Evolutionary conservation across 768 basidiomycete genomes (phyloP), one percentile per base, ranked within the genome.

Genomic region (Rhodosporidiobolus sp.): DNA sequence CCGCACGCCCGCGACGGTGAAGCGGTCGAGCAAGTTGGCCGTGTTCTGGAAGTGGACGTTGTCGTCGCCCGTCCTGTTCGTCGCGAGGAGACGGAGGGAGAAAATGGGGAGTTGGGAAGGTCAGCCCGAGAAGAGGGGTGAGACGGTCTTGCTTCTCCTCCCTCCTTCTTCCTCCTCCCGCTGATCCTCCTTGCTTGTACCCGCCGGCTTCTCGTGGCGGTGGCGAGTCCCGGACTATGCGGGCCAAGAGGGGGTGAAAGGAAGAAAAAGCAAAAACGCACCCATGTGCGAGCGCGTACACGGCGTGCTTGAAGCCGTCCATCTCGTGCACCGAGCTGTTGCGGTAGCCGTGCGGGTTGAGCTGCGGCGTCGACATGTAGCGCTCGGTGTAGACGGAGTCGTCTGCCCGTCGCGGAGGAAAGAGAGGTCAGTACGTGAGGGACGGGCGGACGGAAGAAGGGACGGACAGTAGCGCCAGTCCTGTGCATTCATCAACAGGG

Each of bases 301-400:
- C 86, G 43, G 89, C 85, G 68, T 90, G 84, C 74, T 86, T 82
- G 84, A 98, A 99, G 6, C 88, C 92, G 17, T 88, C 89, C 60
- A 96, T 92, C 79, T 91, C 88, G 67, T 89, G 88, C 65, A 99
- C 89, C 0, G 91, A 91, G 26, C 91, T 90, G 59, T 89, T 92
- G 76, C 89, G 82, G 83, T 99, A 99, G n/a, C 96, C 96, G 1
- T 83, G 87, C 0, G 86, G 86, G 80, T 98, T 97, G 17, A 86
- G 82, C 24, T 84, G 80, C 0, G 94, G 94, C 34, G 90, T 85
- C 75, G 88, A 87, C 94, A 98, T 94, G 84, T 97, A 98, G 26
- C 96, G 88, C 77, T 99, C 96, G 3, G 96, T 99, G 81, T 98
- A 98, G 74, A 98, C 89, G 0, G 93, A 90, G 82, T 98, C 94